These are phyloP conservation scores for Phaeotremella skinneri DNA, from an alignment of 768 basidiomycete species.

Conservation along the genomic window DNA sequence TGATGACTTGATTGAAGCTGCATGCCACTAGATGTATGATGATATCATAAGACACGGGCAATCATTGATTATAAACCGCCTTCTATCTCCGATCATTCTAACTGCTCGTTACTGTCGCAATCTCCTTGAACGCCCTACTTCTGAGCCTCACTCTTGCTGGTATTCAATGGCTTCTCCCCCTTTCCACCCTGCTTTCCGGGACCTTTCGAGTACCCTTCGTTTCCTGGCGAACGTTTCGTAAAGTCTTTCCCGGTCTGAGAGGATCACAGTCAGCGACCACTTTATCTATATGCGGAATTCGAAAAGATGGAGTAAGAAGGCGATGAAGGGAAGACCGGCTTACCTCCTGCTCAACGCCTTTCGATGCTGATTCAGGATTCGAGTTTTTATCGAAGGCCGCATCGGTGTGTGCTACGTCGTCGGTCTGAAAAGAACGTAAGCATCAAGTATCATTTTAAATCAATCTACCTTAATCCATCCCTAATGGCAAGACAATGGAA, in stretches of 20 bases:
- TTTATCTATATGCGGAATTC: background rate
- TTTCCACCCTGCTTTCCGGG: conserved; percentile 32
- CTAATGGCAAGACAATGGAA: background rate
- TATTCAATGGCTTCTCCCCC: conserved; percentile 34
- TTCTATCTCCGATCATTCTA: too few species aligned
- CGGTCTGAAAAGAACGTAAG: conserved; percentile 31
- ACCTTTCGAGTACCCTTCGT: conserved; percentile 30
- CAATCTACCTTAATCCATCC: background rate
- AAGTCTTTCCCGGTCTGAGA: conserved; percentile 47
- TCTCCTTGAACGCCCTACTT: conserved; percentile 3
- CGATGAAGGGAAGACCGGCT: conserved; percentile 13
- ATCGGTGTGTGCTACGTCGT: conserved; percentile 50
- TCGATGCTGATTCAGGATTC: conserved; percentile 37
- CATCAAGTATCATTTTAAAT: background rate
- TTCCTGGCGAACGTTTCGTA: conserved; percentile 35
- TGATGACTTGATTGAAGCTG: too few species aligned
- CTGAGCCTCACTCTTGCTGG: conserved; percentile 23
- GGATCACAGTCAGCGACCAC: conserved; percentile 4
- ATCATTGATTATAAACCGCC: too few species aligned
- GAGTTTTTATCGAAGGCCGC: conserved; percentile 46
- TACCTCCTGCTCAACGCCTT: conserved; percentile 48
- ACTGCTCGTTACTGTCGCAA: too few species aligned
- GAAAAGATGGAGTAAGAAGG: background rate
- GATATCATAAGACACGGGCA: too few species aligned
- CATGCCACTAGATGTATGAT: too few species aligned